phyloP scores from a whole-genome alignment of 2,329 filamentous ascomycete species.

The Phoma herbarum region DNA sequence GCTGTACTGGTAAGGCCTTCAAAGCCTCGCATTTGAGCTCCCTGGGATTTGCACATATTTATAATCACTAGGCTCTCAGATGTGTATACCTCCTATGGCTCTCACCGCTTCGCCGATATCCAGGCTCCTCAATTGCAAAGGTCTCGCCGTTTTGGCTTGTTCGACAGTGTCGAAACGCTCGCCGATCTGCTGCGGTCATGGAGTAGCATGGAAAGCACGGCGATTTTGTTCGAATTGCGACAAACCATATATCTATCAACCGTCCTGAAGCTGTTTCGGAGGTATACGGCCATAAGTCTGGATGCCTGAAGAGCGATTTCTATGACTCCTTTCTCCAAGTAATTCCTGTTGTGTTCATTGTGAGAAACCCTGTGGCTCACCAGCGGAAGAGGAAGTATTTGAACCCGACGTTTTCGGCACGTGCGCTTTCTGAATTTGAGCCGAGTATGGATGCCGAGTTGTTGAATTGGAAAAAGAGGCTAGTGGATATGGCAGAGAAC shows the following conservation, averaged over 20 bases:
- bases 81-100: no score
- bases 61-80: no score
- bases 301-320: not conserved
- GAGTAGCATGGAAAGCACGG: not conserved
- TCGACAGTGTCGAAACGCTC: not conserved
- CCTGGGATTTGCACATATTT: no score
- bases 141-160: not conserved
- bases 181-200: not conserved
- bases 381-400: not conserved
- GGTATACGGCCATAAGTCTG: not conserved
- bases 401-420: not conserved
- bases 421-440: not conserved
- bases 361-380: not conserved
- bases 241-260: not conserved
- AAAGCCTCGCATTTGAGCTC: no score
- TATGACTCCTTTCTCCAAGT: not conserved
- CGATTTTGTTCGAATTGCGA: not conserved
- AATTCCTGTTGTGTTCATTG: not conserved
- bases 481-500: not conserved
- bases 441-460: not conserved
- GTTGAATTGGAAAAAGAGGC: not conserved
- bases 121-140: not conserved
- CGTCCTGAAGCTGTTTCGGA: not conserved
- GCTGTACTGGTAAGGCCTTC: no score
- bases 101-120: not conserved